Evolutionary conservation across 2,329 filamentous ascomycete species (phyloP), one percentile per base, ranked within the genome.

Genomic region (Aspergillus clavatus): DNA sequence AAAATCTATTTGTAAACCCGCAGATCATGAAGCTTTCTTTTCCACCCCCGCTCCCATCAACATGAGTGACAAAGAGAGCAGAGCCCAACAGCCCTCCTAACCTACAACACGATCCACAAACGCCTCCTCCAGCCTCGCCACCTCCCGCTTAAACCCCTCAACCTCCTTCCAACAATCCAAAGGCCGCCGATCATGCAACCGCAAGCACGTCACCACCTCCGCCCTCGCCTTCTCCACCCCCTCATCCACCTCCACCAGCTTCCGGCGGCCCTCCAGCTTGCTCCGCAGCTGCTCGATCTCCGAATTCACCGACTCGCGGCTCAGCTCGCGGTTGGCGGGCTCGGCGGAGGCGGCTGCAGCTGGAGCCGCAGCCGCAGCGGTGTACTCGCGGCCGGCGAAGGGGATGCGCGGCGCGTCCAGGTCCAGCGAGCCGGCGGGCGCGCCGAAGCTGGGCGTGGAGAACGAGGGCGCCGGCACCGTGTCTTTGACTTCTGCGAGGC

Each of bases 81-180:
- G n/a, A n/a, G n/a, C n/a, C n/a, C n/a, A n/a, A n/a, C n/a, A n/a
- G 42, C 36, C 43, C 39, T 14, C 16, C 43, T 62, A 71, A 56
- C 67, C 68, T 45, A 72, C 65, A 58, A 94, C 82, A 72, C 84
- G 88, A 63, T 94, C 85, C 27, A 96, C 88, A 81, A 94, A 97
- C 21, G 77, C 77, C 71, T 82, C 84, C 79, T 96, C 91, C 70
- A 96, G 69, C 72, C 81, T 82, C 57, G 86, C 82, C 40, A 97
- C 90, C 76, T 95, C 88, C 59, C 80, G 79, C 80, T 90, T 95
- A 70, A 97, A 97, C 16, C 76, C 77, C 73, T 94, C 86, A 19
- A 96, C 89, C 79, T 96, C 89, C 70, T 83, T 79, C 86, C 87
- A 96, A 78, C 91, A 97, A 74, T 96, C 87, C 64, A 96, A 74